Evolutionary conservation across 169 alveolate genomes (phyloP), one percentile per base, ranked within the genome.

Genomic region (Prorocentrum cordatum): DNA sequence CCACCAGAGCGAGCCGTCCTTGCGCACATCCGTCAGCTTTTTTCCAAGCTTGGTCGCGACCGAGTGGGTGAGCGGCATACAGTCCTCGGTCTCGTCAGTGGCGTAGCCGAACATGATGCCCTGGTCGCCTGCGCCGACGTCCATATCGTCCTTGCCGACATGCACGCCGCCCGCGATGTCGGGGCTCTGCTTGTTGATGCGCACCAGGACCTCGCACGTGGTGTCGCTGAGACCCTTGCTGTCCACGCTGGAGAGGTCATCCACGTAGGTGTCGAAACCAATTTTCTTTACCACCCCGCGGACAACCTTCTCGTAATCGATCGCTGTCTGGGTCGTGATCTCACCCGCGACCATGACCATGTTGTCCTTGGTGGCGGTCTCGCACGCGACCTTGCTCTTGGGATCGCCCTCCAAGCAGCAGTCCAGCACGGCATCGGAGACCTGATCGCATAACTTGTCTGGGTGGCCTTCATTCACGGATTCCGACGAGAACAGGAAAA

Each of bases 51-150:
- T 92, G 10, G 98, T 96, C 39, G 99, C 98, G 39, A 97, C 94
- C 62, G 95, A 94, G 93, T 98, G 99, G 64, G 99, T 95, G 77
- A 98, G 93, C 14, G 99, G 99, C 98, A 98, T 97, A 71, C 86
- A 75, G 50, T 75, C 86, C n/a, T 58, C 95, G 3, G 99, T 97
- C 94, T 98, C 99, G 93, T 97, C 97, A 50, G 99, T 95, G 59
- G 99, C 99, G 93, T 98, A 98, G 18, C 99, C 99, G 93, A 98
- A 97, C 99, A 98, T 98, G 87, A 96, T 95, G 36, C 99, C 99
- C 94, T 98, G 98, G 83, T 97, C 99, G 18, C 99, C 99, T 7
- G 99, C 99, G 31, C 98, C 98, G 24, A 96, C 92, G 20, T 97
- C 98, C 86, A 70, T 26, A 38, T 70, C 83, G 35, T 75, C 86